These are phyloP conservation scores for Pleurotus tuber-regium DNA, from an alignment of 768 basidiomycete species.

Conservation along the genomic window DNA sequence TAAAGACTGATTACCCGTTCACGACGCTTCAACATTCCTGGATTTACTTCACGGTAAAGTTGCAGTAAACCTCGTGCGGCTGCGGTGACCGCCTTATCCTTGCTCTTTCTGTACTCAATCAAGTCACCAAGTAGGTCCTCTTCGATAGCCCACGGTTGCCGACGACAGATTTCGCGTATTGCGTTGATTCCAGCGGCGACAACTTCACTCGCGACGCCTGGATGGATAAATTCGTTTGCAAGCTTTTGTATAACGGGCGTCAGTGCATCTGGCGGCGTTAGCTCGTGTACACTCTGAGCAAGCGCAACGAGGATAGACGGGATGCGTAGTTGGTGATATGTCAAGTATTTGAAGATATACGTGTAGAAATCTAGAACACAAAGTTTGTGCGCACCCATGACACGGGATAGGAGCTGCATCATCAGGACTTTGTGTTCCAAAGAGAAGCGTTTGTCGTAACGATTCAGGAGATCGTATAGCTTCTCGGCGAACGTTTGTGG, in stretches of 20 bases:
- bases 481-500: conserved; percentile 96
- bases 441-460: conserved; percentile 91
- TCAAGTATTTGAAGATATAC: conserved; percentile 92
- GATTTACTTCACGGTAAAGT: conserved; percentile 95
- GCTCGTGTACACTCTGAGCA: conserved; percentile 92
- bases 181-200: conserved; percentile 96
- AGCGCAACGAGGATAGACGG: conserved; percentile 92
- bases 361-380: conserved; percentile 94
- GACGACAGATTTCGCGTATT: conserved; percentile 88
- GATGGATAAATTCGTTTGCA: conserved; percentile 95
- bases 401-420: conserved; percentile 94
- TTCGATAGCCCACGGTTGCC: conserved; percentile 98
- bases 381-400: conserved; percentile 91
- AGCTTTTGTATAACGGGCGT: conserved; percentile 89
- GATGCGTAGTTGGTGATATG: conserved; percentile 87
- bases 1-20: conserved; percentile 67
- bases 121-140: conserved; percentile 90
- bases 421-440: conserved; percentile 96
- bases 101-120: conserved; percentile 92
- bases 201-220: conserved; percentile 93
- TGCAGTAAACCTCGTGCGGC: conserved; percentile 85
- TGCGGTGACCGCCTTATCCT: conserved; percentile 90
- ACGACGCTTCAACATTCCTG: conserved; percentile 82
- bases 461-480: conserved; percentile 79
- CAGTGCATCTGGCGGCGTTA: conserved; percentile 91